These are phyloP conservation scores for Botrytis sinoallii DNA, from an alignment of 2,329 filamentous ascomycete genomes.

Conservation along the genomic window DNA sequence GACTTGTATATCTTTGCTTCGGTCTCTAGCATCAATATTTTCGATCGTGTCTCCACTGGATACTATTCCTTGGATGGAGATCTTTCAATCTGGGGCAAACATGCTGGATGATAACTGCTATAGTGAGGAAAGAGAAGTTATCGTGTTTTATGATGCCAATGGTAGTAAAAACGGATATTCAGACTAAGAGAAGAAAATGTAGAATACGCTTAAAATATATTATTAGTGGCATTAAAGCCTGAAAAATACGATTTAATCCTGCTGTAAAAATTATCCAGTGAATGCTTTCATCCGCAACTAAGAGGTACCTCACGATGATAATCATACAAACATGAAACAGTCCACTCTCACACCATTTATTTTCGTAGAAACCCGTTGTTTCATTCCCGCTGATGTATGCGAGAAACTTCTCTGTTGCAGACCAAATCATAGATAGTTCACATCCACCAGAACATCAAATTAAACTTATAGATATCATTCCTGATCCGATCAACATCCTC, in stretches of 20 bases:
- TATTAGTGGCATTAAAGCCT: too few species aligned
- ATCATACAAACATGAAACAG: too few species aligned
- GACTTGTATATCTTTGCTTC: neutral
- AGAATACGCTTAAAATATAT: too few species aligned
- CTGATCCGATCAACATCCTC: neutral
- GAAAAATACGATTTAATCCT: too few species aligned
- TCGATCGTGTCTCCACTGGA: too few species aligned
- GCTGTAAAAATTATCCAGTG: neutral
- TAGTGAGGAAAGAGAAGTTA: neutral
- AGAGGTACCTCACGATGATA: too few species aligned
- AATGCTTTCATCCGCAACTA: neutral
- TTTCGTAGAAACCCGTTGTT: neutral
- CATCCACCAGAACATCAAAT: neutral
- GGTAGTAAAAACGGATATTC: neutral
- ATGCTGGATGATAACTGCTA: accelerated
- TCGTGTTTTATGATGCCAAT: neutral
- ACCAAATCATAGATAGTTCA: neutral
- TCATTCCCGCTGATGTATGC: accelerated
- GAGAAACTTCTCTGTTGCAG: neutral
- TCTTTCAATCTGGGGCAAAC: too few species aligned
- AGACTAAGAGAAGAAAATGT: neutral
- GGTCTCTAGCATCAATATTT: neutral
- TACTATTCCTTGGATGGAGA: neutral
- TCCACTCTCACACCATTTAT: neutral
- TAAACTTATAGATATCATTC: neutral